Evolutionary conservation across 352 stramenopile species (phyloP).

Genomic region (Phytophthora ramorum): DNA sequence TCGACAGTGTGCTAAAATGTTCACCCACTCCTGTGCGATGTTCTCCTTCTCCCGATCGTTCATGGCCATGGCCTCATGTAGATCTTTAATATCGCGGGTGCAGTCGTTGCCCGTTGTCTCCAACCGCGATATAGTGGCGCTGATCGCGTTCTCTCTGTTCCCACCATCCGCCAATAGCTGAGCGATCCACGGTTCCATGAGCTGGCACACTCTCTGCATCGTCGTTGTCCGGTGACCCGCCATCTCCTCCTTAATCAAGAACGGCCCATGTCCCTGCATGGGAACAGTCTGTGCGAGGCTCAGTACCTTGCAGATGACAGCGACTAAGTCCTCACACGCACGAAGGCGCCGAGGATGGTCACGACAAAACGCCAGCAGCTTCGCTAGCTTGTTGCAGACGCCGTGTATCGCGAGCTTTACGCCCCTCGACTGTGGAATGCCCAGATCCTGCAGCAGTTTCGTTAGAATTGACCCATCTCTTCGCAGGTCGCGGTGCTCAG

Average conservation of each 20-base stretch:
- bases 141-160: slow-evolving; percentile 2
- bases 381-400: slow-evolving; percentile 15
- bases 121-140: slow-evolving; percentile 14
- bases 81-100: neutral
- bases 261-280: neutral
- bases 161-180: slow-evolving; percentile 5
- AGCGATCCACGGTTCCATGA: slow-evolving; percentile 27
- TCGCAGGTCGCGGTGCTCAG: slow-evolving; percentile 23
- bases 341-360: slow-evolving; percentile 9
- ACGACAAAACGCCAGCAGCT: slow-evolving; percentile 10
- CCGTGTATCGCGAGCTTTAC: neutral
- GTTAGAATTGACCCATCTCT: slow-evolving; percentile 1
- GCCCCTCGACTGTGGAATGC: neutral
- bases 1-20: slow-evolving; percentile 7
- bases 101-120: slow-evolving; percentile 4
- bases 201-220: neutral
- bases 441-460: slow-evolving; percentile 16
- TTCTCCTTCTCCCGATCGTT: slow-evolving; percentile 5
- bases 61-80: neutral
- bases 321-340: slow-evolving; percentile 16
- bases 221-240: neutral
- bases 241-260: slow-evolving; percentile 6
- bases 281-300: slow-evolving; percentile 20
- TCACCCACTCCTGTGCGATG: slow-evolving; percentile 9
- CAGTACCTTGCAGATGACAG: slow-evolving; percentile 34